Base-by-base conservation (phyloP, 805 yeast species). In the Monosporozyma aerobia region DNA sequence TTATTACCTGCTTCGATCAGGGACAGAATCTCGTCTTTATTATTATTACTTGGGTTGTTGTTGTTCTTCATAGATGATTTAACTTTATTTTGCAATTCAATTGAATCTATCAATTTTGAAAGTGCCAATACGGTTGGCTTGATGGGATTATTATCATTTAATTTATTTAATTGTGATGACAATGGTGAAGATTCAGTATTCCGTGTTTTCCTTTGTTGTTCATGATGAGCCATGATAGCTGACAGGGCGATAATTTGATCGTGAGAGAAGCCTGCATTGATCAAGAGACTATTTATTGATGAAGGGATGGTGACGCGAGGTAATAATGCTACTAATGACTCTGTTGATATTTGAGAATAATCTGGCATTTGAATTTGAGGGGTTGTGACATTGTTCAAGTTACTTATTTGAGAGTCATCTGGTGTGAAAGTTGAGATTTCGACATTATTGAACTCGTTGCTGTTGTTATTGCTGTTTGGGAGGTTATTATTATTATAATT, bases 181-280 rank as follows among this genome's bases (percentile, higher is more conserved):
- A n/a, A n/a, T n/a, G n/a, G n/a, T n/a, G n/a, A n/a, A 14, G 27
- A 22, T 16, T 35, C 19, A n/a, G 23, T 30, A 44, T 23, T 49
- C 23, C 29, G 47, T 32, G 53, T 55, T 16, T 47, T 43, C 44
- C 61, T 64, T 47, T 63, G 59, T 49, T 58, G 72, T 67, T 81
- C 83, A 65, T 85, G 85, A 58, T 82, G 86, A 0, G 90, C 90
- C 33, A 85, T 79, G 50, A 85, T 72, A 0, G 87, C 87, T 5
- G 87, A 82, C 35, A 86, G 70, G 2, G 88, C 81, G 60, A 83
- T 87, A 13, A 86, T 85, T 63, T 86, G 94, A 39, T 80, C 81
- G 53, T 76, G 79, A 2, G 81, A 73, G 44, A 86, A 73, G 0
- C 94, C 94, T 2, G 83, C 88, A 6, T 80, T 77, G 6, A 76